Evolutionary conservation across 2,329 filamentous ascomycete genomes (phyloP).

Genomic region (Fusarium graminum): DNA sequence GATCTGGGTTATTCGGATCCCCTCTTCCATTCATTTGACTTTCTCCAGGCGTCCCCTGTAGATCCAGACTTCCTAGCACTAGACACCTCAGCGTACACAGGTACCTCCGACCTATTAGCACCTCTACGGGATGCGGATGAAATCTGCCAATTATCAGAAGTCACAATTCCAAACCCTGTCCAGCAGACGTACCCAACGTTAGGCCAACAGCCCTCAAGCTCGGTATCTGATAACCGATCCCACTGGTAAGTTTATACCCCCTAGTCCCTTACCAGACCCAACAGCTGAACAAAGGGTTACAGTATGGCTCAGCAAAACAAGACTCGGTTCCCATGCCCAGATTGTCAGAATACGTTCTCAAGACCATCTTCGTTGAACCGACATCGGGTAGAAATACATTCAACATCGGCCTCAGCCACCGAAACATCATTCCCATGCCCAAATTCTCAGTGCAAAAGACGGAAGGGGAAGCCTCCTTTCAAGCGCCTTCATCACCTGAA

Average conservation of each 20-base stretch:
- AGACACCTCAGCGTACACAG: neutral
- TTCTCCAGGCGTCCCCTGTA: neutral
- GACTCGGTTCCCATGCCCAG: neutral
- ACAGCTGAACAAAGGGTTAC: neutral
- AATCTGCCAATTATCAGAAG: neutral
- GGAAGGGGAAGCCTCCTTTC: neutral
- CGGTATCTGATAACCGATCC: neutral
- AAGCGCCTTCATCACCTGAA: neutral
- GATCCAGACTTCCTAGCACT: neutral
- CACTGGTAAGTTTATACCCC: neutral
- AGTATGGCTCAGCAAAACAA: neutral
- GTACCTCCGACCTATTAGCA: neutral
- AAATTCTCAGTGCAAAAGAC: neutral
- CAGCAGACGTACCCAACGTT: neutral
- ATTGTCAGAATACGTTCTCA: neutral
- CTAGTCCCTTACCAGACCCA: neutral
- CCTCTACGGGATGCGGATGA: neutral
- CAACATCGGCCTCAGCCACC: neutral
- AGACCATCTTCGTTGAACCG: neutral
- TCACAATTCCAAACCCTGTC: neutral
- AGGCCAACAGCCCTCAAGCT: too few relatives aligned
- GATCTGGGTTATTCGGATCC: neutral
- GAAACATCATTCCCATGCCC: neutral
- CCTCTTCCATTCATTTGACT: neutral
- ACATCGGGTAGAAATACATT: neutral